Conservation (phyloP, 495 filamentous ascomycete species). For the Penicillium argentinense region DNA sequence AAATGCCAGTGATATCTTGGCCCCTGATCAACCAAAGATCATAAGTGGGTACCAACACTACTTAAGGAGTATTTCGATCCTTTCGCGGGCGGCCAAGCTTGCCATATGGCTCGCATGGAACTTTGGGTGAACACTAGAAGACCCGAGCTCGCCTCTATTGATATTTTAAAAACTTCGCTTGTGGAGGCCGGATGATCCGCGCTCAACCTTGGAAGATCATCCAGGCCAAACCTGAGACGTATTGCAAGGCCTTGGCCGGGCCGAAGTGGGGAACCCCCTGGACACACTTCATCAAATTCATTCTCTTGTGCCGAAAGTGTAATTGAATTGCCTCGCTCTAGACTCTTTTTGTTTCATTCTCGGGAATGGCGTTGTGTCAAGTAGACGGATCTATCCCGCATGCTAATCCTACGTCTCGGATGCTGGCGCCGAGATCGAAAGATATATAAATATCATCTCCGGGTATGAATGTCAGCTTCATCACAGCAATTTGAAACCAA, state of each 20-base stretch:
- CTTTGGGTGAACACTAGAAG: too few relatives aligned
- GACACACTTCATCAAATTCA: background rate
- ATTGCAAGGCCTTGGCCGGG: background rate
- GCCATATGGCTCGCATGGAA: too few relatives aligned
- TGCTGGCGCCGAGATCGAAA: background rate
- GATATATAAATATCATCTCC: too few relatives aligned
- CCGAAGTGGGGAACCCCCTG: conserved; percentile 1
- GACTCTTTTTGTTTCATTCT: background rate
- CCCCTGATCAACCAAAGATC: too few relatives aligned
- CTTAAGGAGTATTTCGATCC: too few relatives aligned
- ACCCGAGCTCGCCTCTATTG: too few relatives aligned
- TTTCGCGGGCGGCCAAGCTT: too few relatives aligned
- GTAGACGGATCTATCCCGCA: background rate
- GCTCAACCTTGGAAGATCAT: background rate
- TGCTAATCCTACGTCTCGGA: conserved; percentile 1
- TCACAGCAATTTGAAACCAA: background rate
- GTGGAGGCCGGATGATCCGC: background rate
- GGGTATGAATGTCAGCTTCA: background rate
- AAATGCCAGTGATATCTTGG: too few relatives aligned
- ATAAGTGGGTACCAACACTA: too few relatives aligned
- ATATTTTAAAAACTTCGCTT: background rate
- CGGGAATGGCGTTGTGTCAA: background rate
- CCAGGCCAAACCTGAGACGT: background rate
- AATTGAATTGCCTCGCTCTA: background rate
- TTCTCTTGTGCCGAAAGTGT: too few relatives aligned